Base-by-base conservation (phyloP, 371 early-diverging fungal genomes). In the Coemansia sp. region DNA sequence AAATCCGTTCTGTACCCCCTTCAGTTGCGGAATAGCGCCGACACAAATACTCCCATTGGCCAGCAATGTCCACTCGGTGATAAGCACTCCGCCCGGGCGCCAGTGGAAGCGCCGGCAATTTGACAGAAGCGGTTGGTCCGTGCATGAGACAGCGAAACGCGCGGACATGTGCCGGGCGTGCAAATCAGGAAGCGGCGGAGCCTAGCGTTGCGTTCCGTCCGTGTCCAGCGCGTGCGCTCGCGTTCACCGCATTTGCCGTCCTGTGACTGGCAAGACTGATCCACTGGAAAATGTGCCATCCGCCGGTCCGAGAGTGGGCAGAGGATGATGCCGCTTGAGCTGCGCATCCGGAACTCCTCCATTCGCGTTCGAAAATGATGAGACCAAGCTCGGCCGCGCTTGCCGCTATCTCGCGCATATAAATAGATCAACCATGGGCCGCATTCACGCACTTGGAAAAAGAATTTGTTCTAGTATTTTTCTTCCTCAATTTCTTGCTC, bases 21-120 rank as follows among this genome's bases (percentile, higher is more conserved):
- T 38, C 43, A n/a, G 32, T 50, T 50, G 51, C 51, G 51, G 51
- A 50, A 50, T 50, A 32, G 51, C 51, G 51, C 51, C 16, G 9
- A 6, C 3, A 31, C 14, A 13, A 8, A 31, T 32, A 26, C 26
- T 26, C 26, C 26, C 31, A 50, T 50, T 50, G 51, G 34, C 30
- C 30, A 31, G 40, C 6, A 40, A 26, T 26, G 26, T 26, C 26
- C 26, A 26, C 26, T 26, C 26, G 26, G 26, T 9, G 47, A 47
- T 47, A 47, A 47, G 47, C 47, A 26, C 47, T 47, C 26, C 26
- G 26, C 26, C 26, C 26, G 26, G 26, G 26, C 26, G 26, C 26
- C 26, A 26, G 26, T 26, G 26, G 26, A 26, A 26, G 26, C 26
- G 26, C 26, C 26, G 26, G 26, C 26, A 26, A 26, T 26, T 26